Evolutionary conservation across 495 filamentous ascomycete species (phyloP).

Genomic region (Sordaria brevicollis): DNA sequence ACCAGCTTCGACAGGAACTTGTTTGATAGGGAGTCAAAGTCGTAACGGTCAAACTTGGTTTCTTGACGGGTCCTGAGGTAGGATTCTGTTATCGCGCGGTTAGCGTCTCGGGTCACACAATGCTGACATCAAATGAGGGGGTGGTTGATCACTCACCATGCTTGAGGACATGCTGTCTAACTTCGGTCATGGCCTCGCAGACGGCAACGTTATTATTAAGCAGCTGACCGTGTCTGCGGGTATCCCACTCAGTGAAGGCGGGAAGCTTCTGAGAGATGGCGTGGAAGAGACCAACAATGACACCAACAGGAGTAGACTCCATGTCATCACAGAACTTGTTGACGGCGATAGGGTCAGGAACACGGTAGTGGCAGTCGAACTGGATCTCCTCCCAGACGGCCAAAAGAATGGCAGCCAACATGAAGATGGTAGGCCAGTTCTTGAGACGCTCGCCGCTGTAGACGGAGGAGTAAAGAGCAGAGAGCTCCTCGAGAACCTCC

Average conservation of each 20-base stretch:
- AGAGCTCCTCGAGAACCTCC: conserved; percentile 87
- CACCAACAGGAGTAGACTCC: conserved; percentile 86
- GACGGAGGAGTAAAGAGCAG: conserved; percentile 78
- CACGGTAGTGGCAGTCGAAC: conserved; percentile 88
- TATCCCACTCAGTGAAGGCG: conserved; percentile 84
- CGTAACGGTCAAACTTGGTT: conserved; percentile 71
- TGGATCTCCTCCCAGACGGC: conserved; percentile 97
- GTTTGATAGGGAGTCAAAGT: conserved; percentile 90
- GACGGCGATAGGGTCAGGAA: conserved; percentile 69
- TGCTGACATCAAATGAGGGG: background rate
- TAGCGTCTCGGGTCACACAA: conserved; percentile 5
- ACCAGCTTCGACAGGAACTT: conserved; percentile 91
- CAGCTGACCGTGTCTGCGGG: conserved; percentile 72
- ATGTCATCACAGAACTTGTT: conserved; percentile 91
- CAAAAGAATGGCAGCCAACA: conserved; percentile 79
- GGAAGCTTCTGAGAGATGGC: conserved; percentile 93
- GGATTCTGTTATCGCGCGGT: conserved; percentile 27
- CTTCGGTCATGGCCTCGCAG: conserved; percentile 90
- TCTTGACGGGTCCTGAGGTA: conserved; percentile 45
- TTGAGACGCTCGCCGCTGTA: conserved; percentile 89
- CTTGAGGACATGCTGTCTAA: conserved; percentile 76
- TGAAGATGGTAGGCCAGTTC: conserved; percentile 97
- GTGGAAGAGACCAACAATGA: conserved; percentile 89
- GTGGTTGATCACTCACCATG: conserved; percentile 53
- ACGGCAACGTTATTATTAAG: conserved; percentile 81